phyloP scores from a whole-genome alignment of 345 rosid species.

The Sonneratia alba region DNA sequence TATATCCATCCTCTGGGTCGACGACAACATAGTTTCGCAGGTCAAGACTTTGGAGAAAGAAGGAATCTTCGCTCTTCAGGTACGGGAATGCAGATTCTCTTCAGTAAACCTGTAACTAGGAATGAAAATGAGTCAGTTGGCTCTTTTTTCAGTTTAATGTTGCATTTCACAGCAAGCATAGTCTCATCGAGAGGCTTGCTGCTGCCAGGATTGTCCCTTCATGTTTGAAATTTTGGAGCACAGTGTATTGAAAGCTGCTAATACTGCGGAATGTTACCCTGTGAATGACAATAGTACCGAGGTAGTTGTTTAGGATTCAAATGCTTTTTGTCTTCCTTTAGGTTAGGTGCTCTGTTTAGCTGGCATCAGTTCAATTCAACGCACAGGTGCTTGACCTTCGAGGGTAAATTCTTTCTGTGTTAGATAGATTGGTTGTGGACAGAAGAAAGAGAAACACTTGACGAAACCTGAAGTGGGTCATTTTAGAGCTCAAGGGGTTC shows the following conservation, averaged over 20 bases:
- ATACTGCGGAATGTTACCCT: neutral
- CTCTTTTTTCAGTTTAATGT: too few species aligned
- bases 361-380: neutral
- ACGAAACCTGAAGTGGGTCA: slow-evolving; percentile 90
- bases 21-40: slow-evolving; percentile 89
- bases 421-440: slow-evolving; percentile 84
- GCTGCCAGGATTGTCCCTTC: neutral
- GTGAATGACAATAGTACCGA: neutral
- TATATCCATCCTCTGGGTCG: slow-evolving; percentile 66
- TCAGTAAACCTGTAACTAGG: neutral
- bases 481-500: slow-evolving; percentile 94
- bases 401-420: slow-evolving; percentile 26
- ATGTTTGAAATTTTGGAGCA: neutral
- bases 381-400: neutral
- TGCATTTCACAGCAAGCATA: too few species aligned
- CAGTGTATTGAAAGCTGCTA: neutral
- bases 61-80: slow-evolving; percentile 83
- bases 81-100: slow-evolving; percentile 9
- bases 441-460: slow-evolving; percentile 90
- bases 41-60: slow-evolving; percentile 85
- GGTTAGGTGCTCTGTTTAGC: neutral
- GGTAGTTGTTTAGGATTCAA: neutral
- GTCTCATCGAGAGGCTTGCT: too few species aligned
- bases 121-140: too few species aligned
- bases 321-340: neutral